Percentiles rank a stretch among this genome's conserved stretches.
Conservation (phyloP, 1,284 basidiomycete genomes). For the Hymenochaete sp. region DNA sequence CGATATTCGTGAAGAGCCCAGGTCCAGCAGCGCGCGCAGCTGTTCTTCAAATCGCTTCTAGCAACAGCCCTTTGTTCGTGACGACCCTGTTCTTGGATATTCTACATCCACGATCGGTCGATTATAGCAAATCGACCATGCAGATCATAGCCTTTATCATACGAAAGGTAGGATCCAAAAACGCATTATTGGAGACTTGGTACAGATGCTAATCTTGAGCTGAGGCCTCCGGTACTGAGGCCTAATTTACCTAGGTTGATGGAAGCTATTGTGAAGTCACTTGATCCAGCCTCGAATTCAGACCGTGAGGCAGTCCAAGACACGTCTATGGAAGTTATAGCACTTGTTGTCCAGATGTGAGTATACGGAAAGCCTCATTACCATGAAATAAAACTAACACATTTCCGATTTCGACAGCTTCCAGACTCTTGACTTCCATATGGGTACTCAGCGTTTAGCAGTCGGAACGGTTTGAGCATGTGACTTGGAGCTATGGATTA, state of each 20-base stretch:
- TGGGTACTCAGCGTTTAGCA: constrained; percentile 75
- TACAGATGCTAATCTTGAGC: constrained; percentile 7
- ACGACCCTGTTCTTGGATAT: constrained; percentile 90
- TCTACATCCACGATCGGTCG: constrained; percentile 66
- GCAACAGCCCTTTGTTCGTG: constrained; percentile 89
- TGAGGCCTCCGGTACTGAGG: constrained; percentile 83
- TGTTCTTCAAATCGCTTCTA: constrained; percentile 76
- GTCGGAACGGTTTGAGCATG: constrained; percentile 95
- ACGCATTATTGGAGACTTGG: background rate
- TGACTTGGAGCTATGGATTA: too few species aligned
- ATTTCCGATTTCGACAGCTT: constrained; percentile 45
- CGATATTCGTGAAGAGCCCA: constrained; percentile 51
- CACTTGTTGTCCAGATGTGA: constrained; percentile 82
- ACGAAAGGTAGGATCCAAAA: constrained; percentile 53
- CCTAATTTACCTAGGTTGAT: constrained; percentile 81
- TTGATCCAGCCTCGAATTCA: constrained; percentile 83
- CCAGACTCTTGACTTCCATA: constrained; percentile 88
- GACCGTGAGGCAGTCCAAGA: constrained; percentile 84
- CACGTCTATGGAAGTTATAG: constrained; percentile 88
- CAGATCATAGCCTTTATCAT: constrained; percentile 92
- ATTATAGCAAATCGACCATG: constrained; percentile 83
- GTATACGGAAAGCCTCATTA: constrained; percentile 23
- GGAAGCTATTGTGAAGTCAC: constrained; percentile 93
- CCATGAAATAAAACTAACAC: background rate
- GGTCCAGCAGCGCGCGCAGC: constrained; percentile 68